Evolutionary conservation across 1,284 basidiomycete genomes (phyloP).

Genomic region (Marasmius tenuissimus): DNA sequence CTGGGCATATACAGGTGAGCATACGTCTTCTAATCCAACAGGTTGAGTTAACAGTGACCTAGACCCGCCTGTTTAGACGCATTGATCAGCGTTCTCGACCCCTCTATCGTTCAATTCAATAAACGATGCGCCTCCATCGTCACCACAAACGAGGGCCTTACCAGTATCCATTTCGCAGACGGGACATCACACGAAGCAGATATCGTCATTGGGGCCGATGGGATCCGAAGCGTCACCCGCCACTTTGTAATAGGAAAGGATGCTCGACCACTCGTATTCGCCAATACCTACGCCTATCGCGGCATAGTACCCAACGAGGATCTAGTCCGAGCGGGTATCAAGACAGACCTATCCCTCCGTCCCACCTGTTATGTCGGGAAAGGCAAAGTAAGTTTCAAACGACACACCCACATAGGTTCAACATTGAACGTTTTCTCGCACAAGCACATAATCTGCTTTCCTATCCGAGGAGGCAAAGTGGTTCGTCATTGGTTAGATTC

Average conservation of each 20-base stretch:
- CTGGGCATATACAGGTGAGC: constrained; percentile 43
- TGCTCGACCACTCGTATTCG: constrained; percentile 33
- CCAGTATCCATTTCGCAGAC: constrained; percentile 43
- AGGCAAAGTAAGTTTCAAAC: constrained; percentile 34
- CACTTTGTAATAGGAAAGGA: constrained; percentile 31
- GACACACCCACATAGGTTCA: too few species aligned
- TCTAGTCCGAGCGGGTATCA: constrained; percentile 40
- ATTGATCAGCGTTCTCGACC: constrained; percentile 44
- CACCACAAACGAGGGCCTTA: constrained; percentile 23
- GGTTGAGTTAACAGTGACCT: background rate
- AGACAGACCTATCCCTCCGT: constrained; percentile 33
- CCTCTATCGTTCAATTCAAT: constrained; percentile 44
- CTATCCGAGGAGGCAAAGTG: constrained; percentile 43
- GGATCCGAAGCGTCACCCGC: constrained; percentile 48
- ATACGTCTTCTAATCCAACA: background rate
- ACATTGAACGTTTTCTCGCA: too few species aligned
- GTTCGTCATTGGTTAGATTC: constrained; percentile 28
- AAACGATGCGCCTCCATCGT: constrained; percentile 46
- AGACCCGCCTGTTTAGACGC: constrained; percentile 52
- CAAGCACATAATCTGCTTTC: constrained; percentile 59
- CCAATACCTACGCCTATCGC: constrained; percentile 47
- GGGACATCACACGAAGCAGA: constrained; percentile 47
- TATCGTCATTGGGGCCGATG: constrained; percentile 55
- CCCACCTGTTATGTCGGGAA: constrained; percentile 43
- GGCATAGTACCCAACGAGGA: constrained; percentile 39